Percentiles rank a stretch among this genome's conserved stretches.
Evolutionary conservation across 805 yeast genomes (phyloP).

Genomic region (Saccharomyces kudriavzevii): DNA sequence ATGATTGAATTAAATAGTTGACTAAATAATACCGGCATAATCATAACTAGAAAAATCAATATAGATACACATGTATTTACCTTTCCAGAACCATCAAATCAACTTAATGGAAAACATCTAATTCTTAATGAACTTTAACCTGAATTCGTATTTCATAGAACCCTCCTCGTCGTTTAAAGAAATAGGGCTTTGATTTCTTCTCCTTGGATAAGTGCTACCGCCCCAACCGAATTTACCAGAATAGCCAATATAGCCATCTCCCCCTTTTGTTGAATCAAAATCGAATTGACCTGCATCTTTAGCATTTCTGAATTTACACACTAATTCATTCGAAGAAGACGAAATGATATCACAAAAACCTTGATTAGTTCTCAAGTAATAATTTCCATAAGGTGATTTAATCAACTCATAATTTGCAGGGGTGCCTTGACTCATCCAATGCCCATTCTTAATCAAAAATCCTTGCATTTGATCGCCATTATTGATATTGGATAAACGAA

Average conservation of each 20-base stretch:
- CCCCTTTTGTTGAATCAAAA: conserved; percentile 30
- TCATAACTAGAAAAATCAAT: background rate
- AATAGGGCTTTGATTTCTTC: conserved; percentile 42
- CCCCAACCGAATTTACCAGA: conserved; percentile 62
- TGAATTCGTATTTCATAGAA: conserved; percentile 27
- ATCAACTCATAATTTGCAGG: conserved; percentile 68
- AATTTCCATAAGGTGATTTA: conserved; percentile 65
- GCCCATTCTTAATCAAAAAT: conserved; percentile 68
- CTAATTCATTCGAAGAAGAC: conserved; percentile 21
- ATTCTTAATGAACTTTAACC: conserved; percentile 29
- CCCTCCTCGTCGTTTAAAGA: conserved; percentile 31
- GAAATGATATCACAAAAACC: conserved; percentile 58
- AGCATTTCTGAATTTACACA: conserved; percentile 28
- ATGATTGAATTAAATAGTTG: background rate
- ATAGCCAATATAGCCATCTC: conserved; percentile 41
- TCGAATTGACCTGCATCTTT: conserved; percentile 49
- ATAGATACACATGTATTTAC: conserved; percentile 1
- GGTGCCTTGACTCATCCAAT: conserved; percentile 72
- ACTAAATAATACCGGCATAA: background rate
- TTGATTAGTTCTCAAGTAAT: conserved; percentile 54
- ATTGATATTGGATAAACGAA: conserved; percentile 20
- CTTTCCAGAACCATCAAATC: background rate
- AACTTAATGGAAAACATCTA: background rate
- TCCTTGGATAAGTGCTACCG: conserved; percentile 38
- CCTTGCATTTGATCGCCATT: conserved; percentile 33